A percentile compares a stretch with the other conserved stretches of the same genome.
Conservation (phyloP, 768 basidiomycete genomes). For the Tylopilus vinaceipallidus region DNA sequence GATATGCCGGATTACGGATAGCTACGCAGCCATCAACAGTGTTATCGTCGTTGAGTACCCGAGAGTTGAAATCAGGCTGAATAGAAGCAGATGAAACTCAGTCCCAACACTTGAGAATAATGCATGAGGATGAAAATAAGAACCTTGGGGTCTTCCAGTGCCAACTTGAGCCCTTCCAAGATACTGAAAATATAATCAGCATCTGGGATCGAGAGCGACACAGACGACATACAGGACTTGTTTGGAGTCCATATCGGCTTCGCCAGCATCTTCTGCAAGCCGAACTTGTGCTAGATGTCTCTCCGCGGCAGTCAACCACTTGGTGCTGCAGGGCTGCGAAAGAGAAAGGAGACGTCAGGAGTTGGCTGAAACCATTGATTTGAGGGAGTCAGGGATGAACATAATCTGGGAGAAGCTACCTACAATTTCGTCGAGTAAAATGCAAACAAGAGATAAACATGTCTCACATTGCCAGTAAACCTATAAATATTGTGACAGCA, state of each 20-base stretch:
- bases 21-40: constrained; percentile 61
- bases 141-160: constrained; percentile 56
- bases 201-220: not conserved
- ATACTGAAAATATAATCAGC: constrained; percentile 6
- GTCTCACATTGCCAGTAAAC: constrained; percentile 50
- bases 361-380: not conserved
- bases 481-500: constrained; percentile 57
- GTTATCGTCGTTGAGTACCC: constrained; percentile 61
- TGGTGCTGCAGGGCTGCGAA: constrained; percentile 58
- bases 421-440: constrained; percentile 19
- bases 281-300: constrained; percentile 61
- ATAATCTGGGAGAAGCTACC: constrained; percentile 60
- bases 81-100: constrained; percentile 62
- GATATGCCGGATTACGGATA: constrained; percentile 19
- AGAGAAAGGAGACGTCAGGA: not conserved
- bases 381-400: constrained; percentile 34
- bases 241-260: constrained; percentile 59
- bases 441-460: not conserved
- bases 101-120: constrained; percentile 50
- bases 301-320: constrained; percentile 52
- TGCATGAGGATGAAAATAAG: constrained; percentile 52
- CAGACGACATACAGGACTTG: constrained; percentile 51
- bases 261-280: constrained; percentile 65
- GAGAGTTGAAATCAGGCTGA: constrained; percentile 56
- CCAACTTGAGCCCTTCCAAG: constrained; percentile 41